A percentile compares a stretch with the other conserved stretches of the same genome.
These are phyloP conservation scores for Sphaerosporella brunnea DNA, from an alignment of 495 filamentous ascomycete species.

Conservation along the genomic window DNA sequence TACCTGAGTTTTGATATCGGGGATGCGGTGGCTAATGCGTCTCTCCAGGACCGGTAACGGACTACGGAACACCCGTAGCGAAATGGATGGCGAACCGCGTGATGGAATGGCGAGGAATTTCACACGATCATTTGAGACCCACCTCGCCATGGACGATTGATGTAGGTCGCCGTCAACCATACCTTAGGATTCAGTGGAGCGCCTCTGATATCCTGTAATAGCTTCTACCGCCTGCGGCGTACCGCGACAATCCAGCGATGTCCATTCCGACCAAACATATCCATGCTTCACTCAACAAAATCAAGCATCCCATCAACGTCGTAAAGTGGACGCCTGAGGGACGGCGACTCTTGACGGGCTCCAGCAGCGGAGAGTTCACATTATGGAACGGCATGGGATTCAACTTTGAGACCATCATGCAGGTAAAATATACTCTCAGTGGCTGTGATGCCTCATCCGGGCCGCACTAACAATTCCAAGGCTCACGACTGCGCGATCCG, in stretches of 20 bases:
- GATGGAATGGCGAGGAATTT: slow-evolving; percentile 51
- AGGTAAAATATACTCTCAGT: too few species aligned
- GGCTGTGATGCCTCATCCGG: too few species aligned
- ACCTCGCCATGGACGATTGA: slow-evolving; percentile 77
- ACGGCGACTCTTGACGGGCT: slow-evolving; percentile 72
- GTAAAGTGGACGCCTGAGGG: slow-evolving; percentile 93
- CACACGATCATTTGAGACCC: slow-evolving; percentile 57
- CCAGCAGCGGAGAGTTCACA: slow-evolving; percentile 92
- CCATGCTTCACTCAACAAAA: slow-evolving; percentile 91
- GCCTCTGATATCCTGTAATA: slow-evolving; percentile 28
- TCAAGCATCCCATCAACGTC: slow-evolving; percentile 93
- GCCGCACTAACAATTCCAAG: slow-evolving; percentile 29
- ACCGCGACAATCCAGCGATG: slow-evolving; percentile 53
- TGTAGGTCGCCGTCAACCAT: slow-evolving; percentile 39
- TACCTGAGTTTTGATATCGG: not conserved
- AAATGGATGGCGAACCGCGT: slow-evolving; percentile 82
- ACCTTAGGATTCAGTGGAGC: not conserved
- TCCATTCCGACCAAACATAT: slow-evolving; percentile 75
- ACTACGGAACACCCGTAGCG: slow-evolving; percentile 82
- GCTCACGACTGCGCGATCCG: slow-evolving; percentile 90
- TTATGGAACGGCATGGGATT: slow-evolving; percentile 97
- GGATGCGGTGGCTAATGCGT: not conserved
- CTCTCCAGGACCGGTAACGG: slow-evolving; percentile 60
- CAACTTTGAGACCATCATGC: slow-evolving; percentile 98
- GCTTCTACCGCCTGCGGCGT: slow-evolving; percentile 75